Evolutionary conservation across 345 rosid genomes (phyloP).

Genomic region (Populus ilicifolia): DNA sequence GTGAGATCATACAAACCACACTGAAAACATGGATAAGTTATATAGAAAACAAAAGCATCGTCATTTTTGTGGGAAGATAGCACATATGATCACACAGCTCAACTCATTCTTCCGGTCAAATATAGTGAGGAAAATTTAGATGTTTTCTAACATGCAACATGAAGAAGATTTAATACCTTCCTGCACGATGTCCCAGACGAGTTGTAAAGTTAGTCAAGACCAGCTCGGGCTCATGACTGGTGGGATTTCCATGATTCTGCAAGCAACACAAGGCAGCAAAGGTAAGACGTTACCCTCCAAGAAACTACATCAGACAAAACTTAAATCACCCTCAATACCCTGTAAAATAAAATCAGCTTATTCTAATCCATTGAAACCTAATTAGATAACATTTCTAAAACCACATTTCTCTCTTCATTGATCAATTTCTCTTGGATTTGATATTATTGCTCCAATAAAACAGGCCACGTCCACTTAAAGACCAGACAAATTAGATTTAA

Average conservation of each 20-base stretch:
- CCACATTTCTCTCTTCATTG: neutral
- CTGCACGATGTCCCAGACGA: constrained; percentile 84
- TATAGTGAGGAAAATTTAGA: neutral
- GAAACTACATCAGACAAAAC: neutral
- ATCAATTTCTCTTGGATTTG: neutral
- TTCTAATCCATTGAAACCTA: neutral
- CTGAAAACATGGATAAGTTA: neutral
- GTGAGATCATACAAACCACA: neutral
- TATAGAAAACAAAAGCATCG: neutral
- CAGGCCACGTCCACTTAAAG: neutral
- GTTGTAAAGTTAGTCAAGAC: constrained; percentile 84
- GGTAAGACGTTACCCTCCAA: too few relatives aligned
- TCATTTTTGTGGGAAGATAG: neutral
- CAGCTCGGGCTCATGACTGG: constrained; percentile 84
- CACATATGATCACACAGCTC: neutral
- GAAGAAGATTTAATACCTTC: constrained; percentile 46
- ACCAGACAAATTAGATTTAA: neutral
- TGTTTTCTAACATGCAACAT: neutral
- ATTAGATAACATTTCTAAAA: neutral
- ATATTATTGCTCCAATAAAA: neutral
- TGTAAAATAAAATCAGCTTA: neutral
- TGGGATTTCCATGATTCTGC: constrained; percentile 94
- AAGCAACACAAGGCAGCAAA: constrained; percentile 1
- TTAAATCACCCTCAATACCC: neutral
- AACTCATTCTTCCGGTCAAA: neutral